Base-by-base conservation (phyloP, 345 rosid genomes). In the Pistacia vera region DNA sequence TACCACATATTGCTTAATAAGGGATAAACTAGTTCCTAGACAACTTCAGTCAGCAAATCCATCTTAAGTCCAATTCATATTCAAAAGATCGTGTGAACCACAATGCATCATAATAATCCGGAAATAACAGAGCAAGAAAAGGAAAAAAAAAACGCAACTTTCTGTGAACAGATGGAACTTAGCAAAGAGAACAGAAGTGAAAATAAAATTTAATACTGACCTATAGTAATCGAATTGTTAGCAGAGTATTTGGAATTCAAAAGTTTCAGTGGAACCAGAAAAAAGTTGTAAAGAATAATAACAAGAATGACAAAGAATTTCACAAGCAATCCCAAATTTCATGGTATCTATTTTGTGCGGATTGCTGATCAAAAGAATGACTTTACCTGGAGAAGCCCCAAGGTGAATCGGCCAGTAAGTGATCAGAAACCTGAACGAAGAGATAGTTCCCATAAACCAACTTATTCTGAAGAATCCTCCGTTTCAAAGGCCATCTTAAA, bases 401-500 rank as follows among this genome's bases (percentile, higher is more conserved):
- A n/a, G n/a, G n/a, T n/a, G n/a, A n/a, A n/a, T n/a, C n/a, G n/a
- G n/a, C n/a, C n/a, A n/a, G n/a, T n/a, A n/a, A n/a, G n/a, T n/a
- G 92, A 73, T 91, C 92, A 33, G 89, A 84, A 64, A 90, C 91
- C 70, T 86, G 93, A 78, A 87, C 92, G 90, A 82, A 72, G 96
- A 89, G 36, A 90, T 82, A 7, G 91, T 88, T 76, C 96, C 96
- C 92, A 90, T 90, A 65, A 91, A 91, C 93, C 97, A 91, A 72
- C 97, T 91, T 72, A 91, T 87, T 73, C 93, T 81, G 97, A 91
- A 22, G 92, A 90, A 64, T 91, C 97, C 82, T 91, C 97, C 0
- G 92, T 88, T 77, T 91, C 97, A 20, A 91, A 91, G 46, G 97
- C 85, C 97, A 91, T 91, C 78, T 91, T 91, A 79, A 91, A 89